Evolutionary conservation across 2,329 filamentous ascomycete species (phyloP), one percentile per base, ranked within the genome.

Genomic region (Nemania sp.): DNA sequence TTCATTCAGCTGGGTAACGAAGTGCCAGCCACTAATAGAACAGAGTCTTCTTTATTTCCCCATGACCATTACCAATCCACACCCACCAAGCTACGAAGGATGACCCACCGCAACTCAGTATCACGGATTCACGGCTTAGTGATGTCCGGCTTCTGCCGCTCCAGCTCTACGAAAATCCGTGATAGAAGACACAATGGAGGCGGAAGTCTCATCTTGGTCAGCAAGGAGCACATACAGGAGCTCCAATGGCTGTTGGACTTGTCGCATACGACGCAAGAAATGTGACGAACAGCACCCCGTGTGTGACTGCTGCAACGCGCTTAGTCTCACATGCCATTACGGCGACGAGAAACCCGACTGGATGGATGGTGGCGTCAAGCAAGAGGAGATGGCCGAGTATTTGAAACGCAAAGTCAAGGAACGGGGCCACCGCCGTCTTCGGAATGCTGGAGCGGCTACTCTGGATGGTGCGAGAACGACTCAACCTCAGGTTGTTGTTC

Each of bases 261-360:
- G 74, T 45, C 68, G 72, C 39, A 63, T 75, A 17, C 68, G 74
- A 20, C 71, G 69, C 40, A 77, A 76, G 59, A 74, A 73, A 61
- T 77, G 73, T 58, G 71, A 75, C 45, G 69, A 73, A 58, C 59
- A 46, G 12, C 67, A 61, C 3, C 72, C 73, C 7, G 54, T 67
- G n/a, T 77, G 75, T 57, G 61, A 66, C 6, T 49, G 37, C 17
- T 77, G 75, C 55, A 52, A 61, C 22, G 61, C 64, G 3, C 66
- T 77, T 12, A 44, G 66, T 6, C 74, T 77, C 31, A 67, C 65
- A n/a, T 77, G 75, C 53, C 55, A 74, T 54, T 73, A 68, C 56
- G 57, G 56, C 34, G 53, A 64, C 6, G 59, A 64, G 6, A 74
- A 69, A 45, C 70, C 70, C 57, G 68, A 68, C 28, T 72, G 69